These are phyloP conservation scores for Musa schizocarpa DNA, from an alignment of 176 grass and related monocot genomes.

Conservation along the genomic window DNA sequence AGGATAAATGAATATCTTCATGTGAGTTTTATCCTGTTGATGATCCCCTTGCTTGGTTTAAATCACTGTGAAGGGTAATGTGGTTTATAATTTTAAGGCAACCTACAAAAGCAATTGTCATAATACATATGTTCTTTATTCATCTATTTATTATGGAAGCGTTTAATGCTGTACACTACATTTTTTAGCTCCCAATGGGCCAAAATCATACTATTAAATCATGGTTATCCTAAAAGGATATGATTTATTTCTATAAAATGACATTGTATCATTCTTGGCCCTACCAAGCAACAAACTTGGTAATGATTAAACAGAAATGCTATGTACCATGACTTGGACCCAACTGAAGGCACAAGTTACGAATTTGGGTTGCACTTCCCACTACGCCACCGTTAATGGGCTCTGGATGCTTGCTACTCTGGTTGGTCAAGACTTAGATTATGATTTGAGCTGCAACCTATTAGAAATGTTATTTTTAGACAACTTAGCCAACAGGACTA, in stretches of 20 bases:
- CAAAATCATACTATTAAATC: neutral
- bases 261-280: too few species aligned
- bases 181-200: neutral
- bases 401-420: too few species aligned
- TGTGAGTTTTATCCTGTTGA: slow-evolving; percentile 28
- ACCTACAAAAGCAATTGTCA: neutral
- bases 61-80: neutral
- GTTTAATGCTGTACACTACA: neutral
- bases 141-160: neutral
- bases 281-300: too few species aligned
- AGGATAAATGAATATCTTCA: slow-evolving; percentile 88
- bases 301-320: neutral
- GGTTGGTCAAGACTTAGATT: too few species aligned
- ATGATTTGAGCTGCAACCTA: too few species aligned
- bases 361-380: neutral
- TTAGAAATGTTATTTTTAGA: too few species aligned
- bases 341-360: neutral
- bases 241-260: neutral
- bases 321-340: neutral
- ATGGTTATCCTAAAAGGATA: neutral
- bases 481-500: too few species aligned
- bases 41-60: neutral
- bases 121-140: neutral
- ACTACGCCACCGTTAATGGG: neutral
- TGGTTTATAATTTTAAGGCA: neutral